Base-by-base conservation (phyloP, 305 asterid genomes). In the Plantago rigida region DNA sequence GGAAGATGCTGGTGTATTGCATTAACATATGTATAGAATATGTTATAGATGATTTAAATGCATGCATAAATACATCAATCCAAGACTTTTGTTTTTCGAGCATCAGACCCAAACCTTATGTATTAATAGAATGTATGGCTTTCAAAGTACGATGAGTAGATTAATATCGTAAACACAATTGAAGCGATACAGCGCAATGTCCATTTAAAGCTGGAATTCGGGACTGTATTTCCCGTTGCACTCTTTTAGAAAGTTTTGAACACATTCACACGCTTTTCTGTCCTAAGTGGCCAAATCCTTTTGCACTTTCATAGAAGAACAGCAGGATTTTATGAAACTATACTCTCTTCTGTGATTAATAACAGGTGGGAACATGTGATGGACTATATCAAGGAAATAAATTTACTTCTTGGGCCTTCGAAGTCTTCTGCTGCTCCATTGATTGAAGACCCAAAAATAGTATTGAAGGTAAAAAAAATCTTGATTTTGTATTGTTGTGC, bases 301-400 rank as follows among this genome's bases (percentile, higher is more conserved):
- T 22, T 22, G 26, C 26, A 22, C 26, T 22, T 22, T 2, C 26
- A 22, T 2, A 5, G 39, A 22, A 61, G 55, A 13, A 17, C 59
- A 22, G 17, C 45, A 75, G 36, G 28, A 47, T 9, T 31, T 17
- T 51, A 51, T 46, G 58, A 28, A 66, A 47, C 60, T 41, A 26
- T 59, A 49, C 9, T 49, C 47, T 9, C 45, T 15, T 57, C 63
- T 45, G 60, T 52, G 61, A 73, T 45, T 56, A 66, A 68, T 73
- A 60, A 72, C 81, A 92, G 99, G 96, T 86, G 81, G 86, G 87
- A 83, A 64, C 84, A 82, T 77, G 84, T 86, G 31, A 78, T 86
- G 87, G 95, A 82, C 78, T 92, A 86, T 75, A 89, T 89, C 85
- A 83, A 75, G 75, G 99, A 86, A 74, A 84, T 92, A 64, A 74